These are phyloP conservation scores for Hirschfeldia incana DNA, from an alignment of 345 rosid species.

Conservation along the genomic window DNA sequence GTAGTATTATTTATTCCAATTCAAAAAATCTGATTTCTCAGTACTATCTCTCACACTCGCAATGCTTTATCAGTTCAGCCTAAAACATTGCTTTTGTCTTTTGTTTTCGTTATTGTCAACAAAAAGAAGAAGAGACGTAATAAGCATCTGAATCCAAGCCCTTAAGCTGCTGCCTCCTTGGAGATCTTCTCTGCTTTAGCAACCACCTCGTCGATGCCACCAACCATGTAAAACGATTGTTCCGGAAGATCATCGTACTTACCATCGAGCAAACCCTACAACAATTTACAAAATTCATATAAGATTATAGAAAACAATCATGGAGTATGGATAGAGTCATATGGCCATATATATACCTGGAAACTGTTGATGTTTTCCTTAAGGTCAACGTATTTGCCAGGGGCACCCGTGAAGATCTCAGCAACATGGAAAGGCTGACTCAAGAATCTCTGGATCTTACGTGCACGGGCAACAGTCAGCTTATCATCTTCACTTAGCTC, in stretches of 20 bases:
- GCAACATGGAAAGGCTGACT: slow-evolving; percentile 99
- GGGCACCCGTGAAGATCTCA: slow-evolving; percentile 97
- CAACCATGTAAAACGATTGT: slow-evolving; percentile 69
- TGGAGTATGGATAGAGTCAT: neutral
- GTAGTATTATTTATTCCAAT: slow-evolving; percentile 26
- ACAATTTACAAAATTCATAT: neutral
- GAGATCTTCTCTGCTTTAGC: slow-evolving; percentile 49
- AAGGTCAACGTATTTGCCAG: slow-evolving; percentile 95
- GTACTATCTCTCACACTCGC: slow-evolving; percentile 22
- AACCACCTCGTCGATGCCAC: slow-evolving; percentile 58
- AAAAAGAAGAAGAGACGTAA: slow-evolving; percentile 13
- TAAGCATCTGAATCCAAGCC: neutral
- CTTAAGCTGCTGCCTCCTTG: slow-evolving; percentile 40
- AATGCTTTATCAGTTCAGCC: neutral
- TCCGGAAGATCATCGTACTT: slow-evolving; percentile 52
- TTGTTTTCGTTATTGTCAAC: slow-evolving; percentile 29
- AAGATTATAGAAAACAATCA: neutral
- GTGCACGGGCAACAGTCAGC: slow-evolving; percentile 94
- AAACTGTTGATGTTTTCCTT: slow-evolving; percentile 87
- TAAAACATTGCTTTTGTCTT: neutral
- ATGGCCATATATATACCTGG: slow-evolving; percentile 53
- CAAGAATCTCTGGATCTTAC: slow-evolving; percentile 93
- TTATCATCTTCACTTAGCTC: slow-evolving; percentile 99
- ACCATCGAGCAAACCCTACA: slow-evolving; percentile 32
- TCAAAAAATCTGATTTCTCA: slow-evolving; percentile 26